phyloP scores from a whole-genome alignment of 23 red algal genomes.

The Gracilaria caudata region DNA sequence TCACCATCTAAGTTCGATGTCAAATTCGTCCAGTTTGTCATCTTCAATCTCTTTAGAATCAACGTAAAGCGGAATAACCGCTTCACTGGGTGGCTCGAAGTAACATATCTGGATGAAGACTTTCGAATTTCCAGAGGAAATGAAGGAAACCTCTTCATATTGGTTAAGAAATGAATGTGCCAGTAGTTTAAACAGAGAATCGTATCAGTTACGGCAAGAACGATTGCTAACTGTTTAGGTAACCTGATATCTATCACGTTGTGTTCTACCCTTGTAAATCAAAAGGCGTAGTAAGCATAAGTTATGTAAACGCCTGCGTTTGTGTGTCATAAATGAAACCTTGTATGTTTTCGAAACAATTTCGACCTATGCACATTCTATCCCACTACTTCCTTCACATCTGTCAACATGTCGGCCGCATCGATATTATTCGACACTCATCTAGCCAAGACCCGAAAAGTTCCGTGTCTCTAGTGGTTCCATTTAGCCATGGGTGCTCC shows the following conservation, averaged over 20 bases:
- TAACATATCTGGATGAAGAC: conserved; percentile 86
- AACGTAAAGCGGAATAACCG: conserved; percentile 63
- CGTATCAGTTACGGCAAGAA: neutral
- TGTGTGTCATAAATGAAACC: neutral
- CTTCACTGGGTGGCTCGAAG: conserved; percentile 79
- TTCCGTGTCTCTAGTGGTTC: conserved; percentile 23
- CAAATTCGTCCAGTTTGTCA: conserved; percentile 76
- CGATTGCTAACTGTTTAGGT: neutral
- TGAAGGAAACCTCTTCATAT: conserved; percentile 82
- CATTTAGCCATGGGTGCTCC: conserved; percentile 77
- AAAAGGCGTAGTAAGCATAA: neutral
- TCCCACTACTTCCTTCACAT: neutral
- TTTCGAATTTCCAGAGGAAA: conserved; percentile 88
- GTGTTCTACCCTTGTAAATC: neutral
- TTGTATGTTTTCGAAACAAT: neutral
- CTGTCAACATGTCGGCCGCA: conserved; percentile 12
- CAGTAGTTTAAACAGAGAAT: neutral
- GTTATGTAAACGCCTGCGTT: neutral
- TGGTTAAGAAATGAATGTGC: conserved; percentile 56
- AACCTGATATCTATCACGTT: neutral
- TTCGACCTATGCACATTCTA: neutral
- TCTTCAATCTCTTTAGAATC: conserved; percentile 70
- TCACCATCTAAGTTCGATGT: conserved; percentile 74
- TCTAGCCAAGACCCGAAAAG: conserved; percentile 76
- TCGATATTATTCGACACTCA: conserved; percentile 65